These are phyloP conservation scores for Bromus sterilis DNA, from an alignment of 176 grass and related monocot genomes.

Conservation along the genomic window DNA sequence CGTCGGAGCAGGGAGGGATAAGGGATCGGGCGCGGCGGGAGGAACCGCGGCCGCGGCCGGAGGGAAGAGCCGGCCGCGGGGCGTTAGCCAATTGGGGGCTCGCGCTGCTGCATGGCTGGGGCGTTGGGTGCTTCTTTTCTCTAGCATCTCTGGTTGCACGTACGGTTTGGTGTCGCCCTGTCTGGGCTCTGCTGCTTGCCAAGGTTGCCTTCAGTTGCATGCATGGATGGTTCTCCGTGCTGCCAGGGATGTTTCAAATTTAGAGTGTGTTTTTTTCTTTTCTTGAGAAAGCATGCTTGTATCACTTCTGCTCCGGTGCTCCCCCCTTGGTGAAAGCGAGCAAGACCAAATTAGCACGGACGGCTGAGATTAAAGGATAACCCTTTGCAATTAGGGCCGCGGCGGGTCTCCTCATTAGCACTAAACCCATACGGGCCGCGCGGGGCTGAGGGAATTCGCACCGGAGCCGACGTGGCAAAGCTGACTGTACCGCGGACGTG, in stretches of 20 bases:
- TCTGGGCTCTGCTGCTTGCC: not conserved
- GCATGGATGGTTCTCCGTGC: not conserved
- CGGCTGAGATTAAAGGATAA: too few species aligned
- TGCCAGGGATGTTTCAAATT: not conserved
- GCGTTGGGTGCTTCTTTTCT: not conserved
- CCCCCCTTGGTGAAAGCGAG: too few species aligned
- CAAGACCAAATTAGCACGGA: too few species aligned
- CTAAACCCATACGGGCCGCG: too few species aligned
- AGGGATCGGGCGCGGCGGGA: not conserved
- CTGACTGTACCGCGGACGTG: too few species aligned
- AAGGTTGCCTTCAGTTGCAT: not conserved
- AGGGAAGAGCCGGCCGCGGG: not conserved
- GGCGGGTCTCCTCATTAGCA: too few species aligned
- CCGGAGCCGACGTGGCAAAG: too few species aligned
- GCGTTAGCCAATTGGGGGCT: conserved; percentile 13
- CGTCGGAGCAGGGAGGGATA: not conserved
- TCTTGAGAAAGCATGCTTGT: too few species aligned
- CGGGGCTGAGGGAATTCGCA: too few species aligned
- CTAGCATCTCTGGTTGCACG: conserved; percentile 5
- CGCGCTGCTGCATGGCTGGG: conserved; percentile 14
- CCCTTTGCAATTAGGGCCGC: too few species aligned
- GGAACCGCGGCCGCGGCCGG: not conserved
- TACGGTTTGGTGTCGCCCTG: not conserved
- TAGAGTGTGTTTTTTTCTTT: not conserved
- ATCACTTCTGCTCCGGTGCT: too few species aligned